Conservation (phyloP, 2,329 filamentous ascomycete species). For the Colletotrichum musae region DNA sequence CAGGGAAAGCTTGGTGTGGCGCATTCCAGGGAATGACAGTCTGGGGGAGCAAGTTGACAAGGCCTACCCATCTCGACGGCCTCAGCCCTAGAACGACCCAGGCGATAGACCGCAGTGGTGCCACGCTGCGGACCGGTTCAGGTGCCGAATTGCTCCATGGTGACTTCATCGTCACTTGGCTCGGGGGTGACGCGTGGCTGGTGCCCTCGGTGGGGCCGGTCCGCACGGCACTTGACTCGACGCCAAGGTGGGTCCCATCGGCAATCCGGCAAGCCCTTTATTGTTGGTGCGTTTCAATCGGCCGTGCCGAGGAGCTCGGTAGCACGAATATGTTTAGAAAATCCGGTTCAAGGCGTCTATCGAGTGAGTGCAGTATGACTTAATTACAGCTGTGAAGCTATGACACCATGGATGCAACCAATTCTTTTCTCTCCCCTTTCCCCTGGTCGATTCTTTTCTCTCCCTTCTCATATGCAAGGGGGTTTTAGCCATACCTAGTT, state of each 20-base stretch:
- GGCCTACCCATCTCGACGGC: slow-evolving; percentile 8
- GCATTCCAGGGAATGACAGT: slow-evolving; percentile 5
- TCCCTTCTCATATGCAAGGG: no score
- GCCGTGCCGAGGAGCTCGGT: neutral
- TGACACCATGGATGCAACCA: no score
- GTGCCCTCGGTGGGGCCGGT: slow-evolving; percentile 6
- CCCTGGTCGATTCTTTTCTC: no score
- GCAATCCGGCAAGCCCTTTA: slow-evolving; percentile 25
- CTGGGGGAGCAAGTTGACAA: neutral
- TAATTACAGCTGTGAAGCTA: no score
- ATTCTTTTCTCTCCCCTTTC: no score
- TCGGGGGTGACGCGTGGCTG: slow-evolving; percentile 28
- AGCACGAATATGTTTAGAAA: neutral
- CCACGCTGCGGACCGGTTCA: slow-evolving; percentile 6
- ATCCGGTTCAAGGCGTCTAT: no score
- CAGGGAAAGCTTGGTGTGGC: slow-evolving; percentile 4
- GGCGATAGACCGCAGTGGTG: neutral
- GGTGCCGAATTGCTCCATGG: slow-evolving; percentile 24
- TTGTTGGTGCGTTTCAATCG: slow-evolving; percentile 5
- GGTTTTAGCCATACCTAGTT: no score
- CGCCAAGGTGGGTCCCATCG: slow-evolving; percentile 30
- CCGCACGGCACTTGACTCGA: slow-evolving; percentile 14
- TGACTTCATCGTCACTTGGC: slow-evolving; percentile 38
- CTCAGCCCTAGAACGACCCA: neutral
- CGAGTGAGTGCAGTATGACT: no score